Conservation (phyloP, 352 stramenopile species). For the Phytophthora syringae region DNA sequence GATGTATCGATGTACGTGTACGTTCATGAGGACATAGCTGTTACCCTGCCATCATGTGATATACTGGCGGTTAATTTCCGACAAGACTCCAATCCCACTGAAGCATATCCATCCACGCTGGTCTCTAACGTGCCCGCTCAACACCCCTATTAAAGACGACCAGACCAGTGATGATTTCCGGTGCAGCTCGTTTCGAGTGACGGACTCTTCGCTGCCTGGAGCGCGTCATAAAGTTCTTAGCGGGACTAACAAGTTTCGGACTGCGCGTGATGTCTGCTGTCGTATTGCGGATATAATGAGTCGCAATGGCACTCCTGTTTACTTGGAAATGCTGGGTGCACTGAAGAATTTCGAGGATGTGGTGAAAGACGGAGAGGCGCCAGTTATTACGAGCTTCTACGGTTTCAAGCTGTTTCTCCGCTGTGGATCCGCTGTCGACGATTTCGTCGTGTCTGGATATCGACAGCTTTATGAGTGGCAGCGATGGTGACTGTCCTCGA, state of each 20-base stretch:
- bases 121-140: background rate
- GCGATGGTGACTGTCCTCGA: background rate
- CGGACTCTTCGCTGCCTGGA: background rate
- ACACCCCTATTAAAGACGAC: background rate
- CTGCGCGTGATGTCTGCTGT: background rate
- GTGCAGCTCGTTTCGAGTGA: background rate
- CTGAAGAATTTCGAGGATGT: conserved; percentile 1
- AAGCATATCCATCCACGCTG: background rate
- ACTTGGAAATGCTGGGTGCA: background rate
- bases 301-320: conserved; percentile 8
- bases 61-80: background rate
- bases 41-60: background rate
- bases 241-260: conserved; percentile 3
- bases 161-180: background rate
- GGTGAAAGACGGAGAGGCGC: background rate
- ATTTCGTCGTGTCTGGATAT: background rate
- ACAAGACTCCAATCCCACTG: background rate
- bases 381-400: background rate
- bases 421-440: background rate
- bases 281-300: conserved; percentile 11
- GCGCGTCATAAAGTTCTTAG: conserved; percentile 2
- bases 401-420: too few relatives aligned
- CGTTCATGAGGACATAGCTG: conserved; percentile 7
- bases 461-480: background rate
- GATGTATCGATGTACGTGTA: conserved; percentile 2